These are phyloP conservation scores for Leishmania amazonensis DNA, from an alignment of 208 protist genomes.

Conservation along the genomic window DNA sequence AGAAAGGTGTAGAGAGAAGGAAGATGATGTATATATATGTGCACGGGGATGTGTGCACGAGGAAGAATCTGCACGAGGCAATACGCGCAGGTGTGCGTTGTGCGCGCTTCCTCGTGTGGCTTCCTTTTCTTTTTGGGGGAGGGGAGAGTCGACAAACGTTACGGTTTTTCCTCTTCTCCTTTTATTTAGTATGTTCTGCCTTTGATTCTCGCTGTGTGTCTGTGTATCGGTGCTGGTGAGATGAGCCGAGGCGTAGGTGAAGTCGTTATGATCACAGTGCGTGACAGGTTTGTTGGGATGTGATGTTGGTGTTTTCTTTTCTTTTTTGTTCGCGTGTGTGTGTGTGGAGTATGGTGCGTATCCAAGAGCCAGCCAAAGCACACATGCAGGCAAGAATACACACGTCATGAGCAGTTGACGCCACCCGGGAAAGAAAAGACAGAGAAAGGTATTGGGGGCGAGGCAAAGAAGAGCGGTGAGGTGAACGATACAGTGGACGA, in stretches of 20 bases:
- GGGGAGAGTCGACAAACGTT: not conserved
- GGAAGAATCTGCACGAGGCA: not conserved
- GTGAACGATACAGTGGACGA: not conserved
- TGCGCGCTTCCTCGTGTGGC: not conserved
- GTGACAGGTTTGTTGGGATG: not conserved
- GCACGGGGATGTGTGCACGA: not conserved
- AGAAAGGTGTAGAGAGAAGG: not conserved
- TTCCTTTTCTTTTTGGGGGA: too few relatives aligned
- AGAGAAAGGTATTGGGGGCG: not conserved
- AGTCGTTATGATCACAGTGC: not conserved
- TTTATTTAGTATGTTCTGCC: not conserved
- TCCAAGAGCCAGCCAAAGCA: not conserved
- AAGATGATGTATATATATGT: not conserved
- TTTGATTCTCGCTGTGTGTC: not conserved
- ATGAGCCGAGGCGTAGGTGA: not conserved
- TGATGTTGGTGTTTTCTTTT: not conserved
- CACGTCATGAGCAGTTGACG: too few relatives aligned
- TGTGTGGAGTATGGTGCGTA: not conserved
- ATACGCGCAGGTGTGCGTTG: not conserved
- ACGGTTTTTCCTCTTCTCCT: not conserved
- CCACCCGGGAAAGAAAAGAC: not conserved
- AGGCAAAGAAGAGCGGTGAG: not conserved
- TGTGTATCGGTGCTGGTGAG: not conserved
- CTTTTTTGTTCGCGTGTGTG: not conserved
- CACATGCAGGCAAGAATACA: not conserved